Percentiles rank a stretch among this genome's conserved stretches.
Conservation (phyloP, 2,329 filamentous ascomycete genomes). For the Cytospora schulzeri region DNA sequence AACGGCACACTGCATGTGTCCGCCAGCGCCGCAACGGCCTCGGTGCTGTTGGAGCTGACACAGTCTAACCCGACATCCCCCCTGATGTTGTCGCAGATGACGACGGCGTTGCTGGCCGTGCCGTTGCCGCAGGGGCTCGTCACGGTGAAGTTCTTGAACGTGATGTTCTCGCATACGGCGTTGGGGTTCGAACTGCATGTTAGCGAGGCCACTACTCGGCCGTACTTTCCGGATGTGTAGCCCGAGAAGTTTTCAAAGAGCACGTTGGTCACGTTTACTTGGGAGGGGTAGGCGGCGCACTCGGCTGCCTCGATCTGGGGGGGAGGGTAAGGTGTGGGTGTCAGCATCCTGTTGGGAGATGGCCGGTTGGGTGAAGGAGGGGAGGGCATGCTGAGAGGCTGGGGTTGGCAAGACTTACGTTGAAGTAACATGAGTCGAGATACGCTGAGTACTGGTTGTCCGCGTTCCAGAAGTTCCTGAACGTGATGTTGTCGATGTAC, state of each 20-base stretch:
- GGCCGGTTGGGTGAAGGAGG: background rate
- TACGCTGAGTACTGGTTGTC: constrained; percentile 61
- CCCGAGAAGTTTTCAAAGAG: constrained; percentile 61
- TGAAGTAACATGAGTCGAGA: constrained; percentile 65
- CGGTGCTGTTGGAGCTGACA: constrained; percentile 39
- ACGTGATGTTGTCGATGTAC: constrained; percentile 64
- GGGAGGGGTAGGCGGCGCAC: constrained; percentile 56
- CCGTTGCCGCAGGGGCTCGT: constrained; percentile 47
- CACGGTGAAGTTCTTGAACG: constrained; percentile 56
- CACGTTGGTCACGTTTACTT: constrained; percentile 61
- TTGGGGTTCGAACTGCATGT: constrained; percentile 55
- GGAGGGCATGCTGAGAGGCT: no score
- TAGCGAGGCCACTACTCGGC: constrained; percentile 55
- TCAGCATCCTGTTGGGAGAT: background rate
- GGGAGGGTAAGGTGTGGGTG: background rate
- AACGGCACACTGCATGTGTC: constrained; percentile 37
- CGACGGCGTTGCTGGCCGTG: constrained; percentile 38
- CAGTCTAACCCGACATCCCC: constrained; percentile 41
- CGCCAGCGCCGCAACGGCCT: constrained; percentile 37
- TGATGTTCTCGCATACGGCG: constrained; percentile 58
- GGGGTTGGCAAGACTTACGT: constrained; percentile 41
- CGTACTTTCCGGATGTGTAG: constrained; percentile 57
- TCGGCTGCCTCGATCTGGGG: constrained; percentile 44
- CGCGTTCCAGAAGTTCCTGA: constrained; percentile 60
- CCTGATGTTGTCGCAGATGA: constrained; percentile 53